Percentiles rank a stretch among this genome's conserved stretches.
Evolutionary conservation across 768 basidiomycete species (phyloP).

Genomic region (Calocera cornea): DNA sequence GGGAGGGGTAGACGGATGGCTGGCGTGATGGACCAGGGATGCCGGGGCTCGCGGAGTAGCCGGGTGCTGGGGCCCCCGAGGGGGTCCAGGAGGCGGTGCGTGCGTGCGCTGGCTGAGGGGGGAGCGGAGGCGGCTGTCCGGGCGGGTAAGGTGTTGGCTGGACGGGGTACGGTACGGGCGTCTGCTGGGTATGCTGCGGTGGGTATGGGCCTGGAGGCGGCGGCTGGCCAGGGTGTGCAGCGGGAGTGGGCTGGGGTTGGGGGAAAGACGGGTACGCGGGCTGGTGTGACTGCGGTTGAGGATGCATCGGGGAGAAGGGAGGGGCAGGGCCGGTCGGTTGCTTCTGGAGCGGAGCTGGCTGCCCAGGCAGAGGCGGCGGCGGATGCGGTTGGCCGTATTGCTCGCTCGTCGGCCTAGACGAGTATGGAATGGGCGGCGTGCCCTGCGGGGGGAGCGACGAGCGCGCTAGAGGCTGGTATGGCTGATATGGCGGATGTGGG

Average conservation of each 20-base stretch:
- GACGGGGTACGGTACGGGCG: conserved; percentile 21
- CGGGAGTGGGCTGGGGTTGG: conserved; percentile 20
- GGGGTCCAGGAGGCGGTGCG: conserved; percentile 10
- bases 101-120: conserved; percentile 4
- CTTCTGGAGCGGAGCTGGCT: not conserved
- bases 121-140: conserved; percentile 6
- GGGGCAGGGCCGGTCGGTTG: too few relatives aligned
- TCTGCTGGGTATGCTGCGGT: conserved; percentile 6
- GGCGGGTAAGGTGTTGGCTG: not conserved
- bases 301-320: conserved; percentile 6
- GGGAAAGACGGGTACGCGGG: conserved; percentile 17
- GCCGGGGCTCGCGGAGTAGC: conserved; percentile 11
- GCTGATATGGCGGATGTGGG: not conserved
- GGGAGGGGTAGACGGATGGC: conserved; percentile 13
- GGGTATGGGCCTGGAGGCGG: conserved; percentile 11
- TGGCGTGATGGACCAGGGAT: conserved; percentile 17
- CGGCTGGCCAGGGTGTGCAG: conserved; percentile 13
- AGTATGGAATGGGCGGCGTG: not conserved
- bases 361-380: not conserved
- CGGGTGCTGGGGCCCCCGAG: too few relatives aligned
- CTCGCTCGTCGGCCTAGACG: not conserved
- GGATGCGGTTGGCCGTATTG: not conserved
- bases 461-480: not conserved
- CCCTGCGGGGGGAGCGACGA: not conserved
- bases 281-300: conserved; percentile 20